Percentiles rank a stretch among this genome's conserved stretches.
phyloP scores from a whole-genome alignment of 768 basidiomycete species.

The Xanthoconium stramineum region DNA sequence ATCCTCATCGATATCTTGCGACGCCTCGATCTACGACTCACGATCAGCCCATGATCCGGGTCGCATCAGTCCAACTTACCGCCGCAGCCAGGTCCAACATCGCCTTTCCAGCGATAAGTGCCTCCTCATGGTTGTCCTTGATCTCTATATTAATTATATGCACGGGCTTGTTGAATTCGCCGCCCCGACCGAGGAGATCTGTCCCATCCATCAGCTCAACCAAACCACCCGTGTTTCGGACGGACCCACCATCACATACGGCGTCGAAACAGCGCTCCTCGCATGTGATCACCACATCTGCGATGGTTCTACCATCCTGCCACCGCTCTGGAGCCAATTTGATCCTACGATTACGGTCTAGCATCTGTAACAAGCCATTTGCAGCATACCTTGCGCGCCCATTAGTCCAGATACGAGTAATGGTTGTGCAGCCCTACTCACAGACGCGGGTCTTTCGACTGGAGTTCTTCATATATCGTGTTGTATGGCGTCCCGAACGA shows the following conservation, averaged over 20 bases:
- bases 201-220: slow-evolving; percentile 11
- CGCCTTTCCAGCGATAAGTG: slow-evolving; percentile 90
- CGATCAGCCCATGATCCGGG: slow-evolving; percentile 11
- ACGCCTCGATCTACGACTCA: slow-evolving; percentile 67
- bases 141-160: slow-evolving; percentile 98
- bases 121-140: slow-evolving; percentile 99
- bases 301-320: slow-evolving; percentile 86
- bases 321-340: slow-evolving; percentile 94
- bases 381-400: slow-evolving; percentile 68
- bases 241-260: slow-evolving; percentile 86
- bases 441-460: slow-evolving; percentile 78
- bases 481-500: slow-evolving; percentile 97
- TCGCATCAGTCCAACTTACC: slow-evolving; percentile 46
- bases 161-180: slow-evolving; percentile 90
- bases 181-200: slow-evolving; percentile 86
- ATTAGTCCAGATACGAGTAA: slow-evolving; percentile 12
- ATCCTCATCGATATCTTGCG: slow-evolving; percentile 86
- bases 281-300: slow-evolving; percentile 98
- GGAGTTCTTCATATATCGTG: slow-evolving; percentile 88
- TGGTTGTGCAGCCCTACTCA: slow-evolving; percentile 38
- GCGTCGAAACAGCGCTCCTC: slow-evolving; percentile 99
- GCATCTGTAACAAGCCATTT: slow-evolving; percentile 93
- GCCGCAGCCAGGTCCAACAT: slow-evolving; percentile 89
- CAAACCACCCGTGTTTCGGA: slow-evolving; percentile 6
- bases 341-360: slow-evolving; percentile 90